Percentiles rank a stretch among this genome's conserved stretches.
phyloP scores from a whole-genome alignment of 331 rosid species.

The Quercus tomentella region DNA sequence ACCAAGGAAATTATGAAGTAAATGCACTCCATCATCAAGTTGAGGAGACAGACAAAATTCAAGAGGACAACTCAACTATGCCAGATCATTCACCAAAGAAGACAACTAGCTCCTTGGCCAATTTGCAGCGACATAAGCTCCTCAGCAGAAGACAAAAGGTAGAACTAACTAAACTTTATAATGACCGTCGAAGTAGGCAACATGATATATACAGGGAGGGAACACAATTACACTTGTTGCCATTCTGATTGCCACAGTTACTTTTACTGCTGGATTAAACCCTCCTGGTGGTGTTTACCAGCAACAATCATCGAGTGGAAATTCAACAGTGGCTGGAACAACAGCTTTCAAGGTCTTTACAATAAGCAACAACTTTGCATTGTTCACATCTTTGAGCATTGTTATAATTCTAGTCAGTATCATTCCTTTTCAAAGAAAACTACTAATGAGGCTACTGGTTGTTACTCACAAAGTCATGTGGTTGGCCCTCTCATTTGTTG shows the following conservation, averaged over 20 bases:
- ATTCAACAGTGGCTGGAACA: conserved; percentile 34
- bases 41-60: conserved; percentile 3
- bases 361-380: conserved; percentile 54
- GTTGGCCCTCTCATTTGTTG: conserved; percentile 64
- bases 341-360: conserved; percentile 60
- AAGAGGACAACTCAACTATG: conserved; percentile 6
- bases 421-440: conserved; percentile 56
- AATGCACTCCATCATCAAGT: conserved; percentile 30
- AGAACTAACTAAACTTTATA: background rate
- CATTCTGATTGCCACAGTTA: conserved; percentile 56
- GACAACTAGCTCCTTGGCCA: too few relatives aligned
- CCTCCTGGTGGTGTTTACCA: conserved; percentile 64
- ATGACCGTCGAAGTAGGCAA: conserved; percentile 9
- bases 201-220: conserved; percentile 51
- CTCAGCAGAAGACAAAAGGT: conserved; percentile 21
- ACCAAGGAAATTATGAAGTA: conserved; percentile 23
- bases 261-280: conserved; percentile 53
- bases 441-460: conserved; percentile 35
- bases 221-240: conserved; percentile 60
- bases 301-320: conserved; percentile 40
- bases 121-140: conserved; percentile 16
- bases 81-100: conserved; percentile 6
- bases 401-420: conserved; percentile 69
- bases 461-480: conserved; percentile 63
- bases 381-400: conserved; percentile 55